A percentile compares a stretch with the other conserved stretches of the same genome.
Conservation (phyloP, 2,329 filamentous ascomycete genomes). For the Colletotrichum cuscutae region DNA sequence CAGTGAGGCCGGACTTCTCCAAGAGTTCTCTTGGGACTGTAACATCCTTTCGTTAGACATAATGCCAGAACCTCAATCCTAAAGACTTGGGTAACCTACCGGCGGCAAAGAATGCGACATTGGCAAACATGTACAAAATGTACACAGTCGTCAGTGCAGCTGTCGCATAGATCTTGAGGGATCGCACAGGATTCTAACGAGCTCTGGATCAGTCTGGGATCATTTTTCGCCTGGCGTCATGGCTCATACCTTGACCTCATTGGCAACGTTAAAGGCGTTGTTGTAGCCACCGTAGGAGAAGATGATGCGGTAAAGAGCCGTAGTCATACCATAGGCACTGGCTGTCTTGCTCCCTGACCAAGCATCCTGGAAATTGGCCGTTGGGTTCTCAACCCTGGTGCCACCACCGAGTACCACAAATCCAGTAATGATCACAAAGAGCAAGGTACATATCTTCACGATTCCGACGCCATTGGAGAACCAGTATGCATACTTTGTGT, state of each 20-base stretch:
- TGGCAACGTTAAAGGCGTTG: conserved; percentile 71
- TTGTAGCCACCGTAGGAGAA: conserved; percentile 54
- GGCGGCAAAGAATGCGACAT: conserved; percentile 68
- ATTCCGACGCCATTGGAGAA: conserved; percentile 65
- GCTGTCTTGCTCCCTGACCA: conserved; percentile 24
- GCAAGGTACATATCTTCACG: conserved; percentile 62
- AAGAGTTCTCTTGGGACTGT: conserved; percentile 62
- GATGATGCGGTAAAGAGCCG: conserved; percentile 20
- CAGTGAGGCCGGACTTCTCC: conserved; percentile 59
- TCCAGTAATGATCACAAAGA: conserved; percentile 12
- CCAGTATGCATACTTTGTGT: conserved; percentile 67
- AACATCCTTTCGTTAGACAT: background rate
- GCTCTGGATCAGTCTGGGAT: background rate
- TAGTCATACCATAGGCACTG: conserved; percentile 16
- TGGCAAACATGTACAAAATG: conserved; percentile 66
- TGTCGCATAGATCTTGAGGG: conserved; percentile 60
- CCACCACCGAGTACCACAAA: conserved; percentile 15
- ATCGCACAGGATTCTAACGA: conserved; percentile 64
- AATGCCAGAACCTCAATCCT: background rate
- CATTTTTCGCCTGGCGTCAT: background rate
- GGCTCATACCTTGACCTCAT: conserved; percentile 57
- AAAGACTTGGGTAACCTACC: conserved; percentile 39
- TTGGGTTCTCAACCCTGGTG: conserved; percentile 43
- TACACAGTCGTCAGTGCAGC: conserved; percentile 62
- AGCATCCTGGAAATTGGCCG: conserved; percentile 46